Evolutionary conservation across 768 basidiomycete species (phyloP).

Genomic region (Suillus cothurnatus): DNA sequence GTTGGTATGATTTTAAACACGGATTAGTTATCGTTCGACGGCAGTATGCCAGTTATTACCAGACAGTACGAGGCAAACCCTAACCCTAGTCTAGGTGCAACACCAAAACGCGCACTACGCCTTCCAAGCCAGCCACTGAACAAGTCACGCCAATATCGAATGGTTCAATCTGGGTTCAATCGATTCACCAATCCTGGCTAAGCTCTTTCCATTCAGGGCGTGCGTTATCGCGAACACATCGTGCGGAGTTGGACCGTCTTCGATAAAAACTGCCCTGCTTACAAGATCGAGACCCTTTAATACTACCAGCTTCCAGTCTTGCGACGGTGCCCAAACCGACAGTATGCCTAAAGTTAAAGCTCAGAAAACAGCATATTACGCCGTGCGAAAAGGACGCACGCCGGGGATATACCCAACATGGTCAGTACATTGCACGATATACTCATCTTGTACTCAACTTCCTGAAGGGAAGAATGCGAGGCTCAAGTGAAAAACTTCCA

Average conservation of each 20-base stretch:
- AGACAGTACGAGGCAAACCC: background rate
- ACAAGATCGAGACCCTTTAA: constrained; percentile 1
- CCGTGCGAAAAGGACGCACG: constrained; percentile 63
- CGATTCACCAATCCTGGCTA: constrained; percentile 12
- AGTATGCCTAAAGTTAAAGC: constrained; percentile 41
- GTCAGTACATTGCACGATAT: constrained; percentile 39
- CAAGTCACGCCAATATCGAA: background rate
- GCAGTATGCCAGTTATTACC: background rate
- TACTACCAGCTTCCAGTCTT: background rate
- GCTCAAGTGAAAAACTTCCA: constrained; percentile 65
- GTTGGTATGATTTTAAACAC: background rate
- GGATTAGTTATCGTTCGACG: background rate
- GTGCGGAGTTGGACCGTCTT: background rate
- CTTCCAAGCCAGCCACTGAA: background rate
- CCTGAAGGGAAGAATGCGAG: constrained; percentile 69
- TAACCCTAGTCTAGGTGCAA: constrained; percentile 5
- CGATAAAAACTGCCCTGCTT: background rate
- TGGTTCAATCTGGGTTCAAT: constrained; percentile 4
- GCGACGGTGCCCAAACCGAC: background rate
- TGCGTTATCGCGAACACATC: constrained; percentile 3
- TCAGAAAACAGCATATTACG: constrained; percentile 61
- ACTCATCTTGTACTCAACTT: background rate
- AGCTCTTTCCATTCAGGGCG: constrained; percentile 4
- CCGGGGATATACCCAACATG: constrained; percentile 75
- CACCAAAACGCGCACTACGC: background rate